Conservation (phyloP, 371 early-diverging fungal genomes). For the Syncephalis plumigaleata region DNA sequence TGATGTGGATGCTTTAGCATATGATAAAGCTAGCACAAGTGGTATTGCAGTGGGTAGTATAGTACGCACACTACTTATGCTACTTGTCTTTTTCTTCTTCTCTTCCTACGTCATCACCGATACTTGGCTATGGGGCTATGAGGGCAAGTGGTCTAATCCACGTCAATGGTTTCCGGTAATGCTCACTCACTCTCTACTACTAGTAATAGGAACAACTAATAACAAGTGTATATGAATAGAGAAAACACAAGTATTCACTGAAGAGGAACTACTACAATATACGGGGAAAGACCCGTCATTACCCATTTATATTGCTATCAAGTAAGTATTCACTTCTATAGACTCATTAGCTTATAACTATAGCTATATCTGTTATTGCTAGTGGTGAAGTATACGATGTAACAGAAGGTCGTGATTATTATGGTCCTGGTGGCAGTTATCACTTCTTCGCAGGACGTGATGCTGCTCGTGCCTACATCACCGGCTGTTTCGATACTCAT, state of each 20-base stretch:
- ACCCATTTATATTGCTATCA: constrained; percentile 80
- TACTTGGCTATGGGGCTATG: constrained; percentile 57
- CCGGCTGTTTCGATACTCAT: constrained; percentile 85
- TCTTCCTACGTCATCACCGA: constrained; percentile 58
- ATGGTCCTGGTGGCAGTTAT: constrained; percentile 69
- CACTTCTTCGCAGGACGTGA: constrained; percentile 84
- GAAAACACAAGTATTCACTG: constrained; percentile 43
- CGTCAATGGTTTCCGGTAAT: constrained; percentile 52
- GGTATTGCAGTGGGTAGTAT: neutral
- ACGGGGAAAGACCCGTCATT: constrained; percentile 58
- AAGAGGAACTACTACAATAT: constrained; percentile 48
- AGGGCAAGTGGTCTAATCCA: constrained; percentile 54
- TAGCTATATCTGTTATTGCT: neutral
- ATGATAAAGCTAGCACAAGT: no score
- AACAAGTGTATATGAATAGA: constrained; percentile 8
- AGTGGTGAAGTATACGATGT: constrained; percentile 85
- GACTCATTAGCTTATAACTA: neutral
- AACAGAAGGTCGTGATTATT: constrained; percentile 43
- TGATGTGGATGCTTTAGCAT: no score
- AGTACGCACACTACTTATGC: constrained; percentile 6
- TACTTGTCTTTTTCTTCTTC: constrained; percentile 25
- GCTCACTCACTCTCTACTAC: neutral
- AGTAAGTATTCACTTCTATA: constrained; percentile 23
- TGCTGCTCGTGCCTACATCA: constrained; percentile 83
- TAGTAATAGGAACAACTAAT: neutral